phyloP scores from a whole-genome alignment of 371 early-diverging fungal genomes.

The Mucor saturninus region DNA sequence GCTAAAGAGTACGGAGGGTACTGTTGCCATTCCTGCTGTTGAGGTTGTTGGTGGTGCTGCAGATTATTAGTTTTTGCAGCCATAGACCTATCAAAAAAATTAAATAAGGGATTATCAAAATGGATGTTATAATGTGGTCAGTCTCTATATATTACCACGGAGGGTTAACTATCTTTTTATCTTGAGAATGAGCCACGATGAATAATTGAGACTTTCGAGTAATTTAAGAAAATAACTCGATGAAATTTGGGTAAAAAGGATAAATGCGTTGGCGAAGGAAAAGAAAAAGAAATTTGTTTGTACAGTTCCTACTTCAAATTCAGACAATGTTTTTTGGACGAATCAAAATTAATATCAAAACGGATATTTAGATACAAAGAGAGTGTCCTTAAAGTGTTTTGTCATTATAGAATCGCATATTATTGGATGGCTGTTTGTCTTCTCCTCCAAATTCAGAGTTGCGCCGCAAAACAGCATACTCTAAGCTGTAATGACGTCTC shows the following conservation, averaged over 20 bases:
- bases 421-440: no score
- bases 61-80: constrained; percentile 7
- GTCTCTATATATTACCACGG: constrained; percentile 23
- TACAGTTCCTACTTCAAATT: no score
- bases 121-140: background rate
- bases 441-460: no score
- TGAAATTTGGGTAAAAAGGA: background rate
- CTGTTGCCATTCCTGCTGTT: constrained; percentile 12
- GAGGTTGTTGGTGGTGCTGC: background rate
- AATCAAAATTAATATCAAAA: no score
- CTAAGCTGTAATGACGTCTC: no score
- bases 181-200: constrained; percentile 34
- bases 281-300: no score
- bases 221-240: constrained; percentile 2
- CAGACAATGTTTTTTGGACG: no score
- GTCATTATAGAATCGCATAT: no score
- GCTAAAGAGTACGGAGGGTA: background rate
- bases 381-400: no score
- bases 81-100: constrained; percentile 5
- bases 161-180: constrained; percentile 26
- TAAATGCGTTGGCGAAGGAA: no score
- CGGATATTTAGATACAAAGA: no score
- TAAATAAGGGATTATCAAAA: background rate
- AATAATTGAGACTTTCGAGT: constrained; percentile 1
- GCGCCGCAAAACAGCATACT: no score